Percentiles rank a stretch among this genome's conserved stretches.
These are phyloP conservation scores for Pichia nakasei DNA, from an alignment of 805 yeast genomes.

Conservation along the genomic window DNA sequence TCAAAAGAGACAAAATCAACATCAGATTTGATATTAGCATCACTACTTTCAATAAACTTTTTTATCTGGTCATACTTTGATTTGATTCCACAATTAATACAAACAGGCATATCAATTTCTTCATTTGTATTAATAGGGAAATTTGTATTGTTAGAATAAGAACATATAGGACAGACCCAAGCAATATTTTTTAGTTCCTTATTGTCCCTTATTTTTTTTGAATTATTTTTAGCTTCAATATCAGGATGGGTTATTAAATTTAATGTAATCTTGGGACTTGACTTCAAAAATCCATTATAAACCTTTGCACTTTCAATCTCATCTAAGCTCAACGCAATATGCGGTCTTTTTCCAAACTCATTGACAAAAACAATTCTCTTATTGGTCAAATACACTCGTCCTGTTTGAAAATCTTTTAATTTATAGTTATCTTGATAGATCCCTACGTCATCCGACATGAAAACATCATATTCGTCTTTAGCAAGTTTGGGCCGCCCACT, in stretches of 20 bases:
- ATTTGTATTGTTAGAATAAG: constrained; percentile 45
- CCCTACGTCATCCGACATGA: constrained; percentile 53
- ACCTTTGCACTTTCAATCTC: constrained; percentile 16
- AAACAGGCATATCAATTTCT: constrained; percentile 30
- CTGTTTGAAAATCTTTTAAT: constrained; percentile 55
- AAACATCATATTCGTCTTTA: constrained; percentile 39
- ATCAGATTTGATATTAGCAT: background rate
- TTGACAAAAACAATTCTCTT: constrained; percentile 64
- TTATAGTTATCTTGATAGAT: constrained; percentile 71
- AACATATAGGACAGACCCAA: constrained; percentile 91
- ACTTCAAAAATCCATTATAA: constrained; percentile 53
- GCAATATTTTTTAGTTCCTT: constrained; percentile 9
- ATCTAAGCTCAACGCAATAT: constrained; percentile 12
- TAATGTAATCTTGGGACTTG: constrained; percentile 66
- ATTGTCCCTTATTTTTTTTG: background rate
- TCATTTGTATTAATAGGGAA: background rate
- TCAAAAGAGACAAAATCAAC: constrained; percentile 19
- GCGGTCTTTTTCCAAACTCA: constrained; percentile 1
- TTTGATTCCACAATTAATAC: constrained; percentile 57
- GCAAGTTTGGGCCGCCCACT: constrained; percentile 26
- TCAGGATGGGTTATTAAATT: constrained; percentile 9
- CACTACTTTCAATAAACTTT: background rate
- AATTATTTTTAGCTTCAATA: background rate
- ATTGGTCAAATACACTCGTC: constrained; percentile 71
- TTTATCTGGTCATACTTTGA: constrained; percentile 31